Base-by-base conservation (phyloP, 148 eudicot species). In the Selenicereus undatus region DNA sequence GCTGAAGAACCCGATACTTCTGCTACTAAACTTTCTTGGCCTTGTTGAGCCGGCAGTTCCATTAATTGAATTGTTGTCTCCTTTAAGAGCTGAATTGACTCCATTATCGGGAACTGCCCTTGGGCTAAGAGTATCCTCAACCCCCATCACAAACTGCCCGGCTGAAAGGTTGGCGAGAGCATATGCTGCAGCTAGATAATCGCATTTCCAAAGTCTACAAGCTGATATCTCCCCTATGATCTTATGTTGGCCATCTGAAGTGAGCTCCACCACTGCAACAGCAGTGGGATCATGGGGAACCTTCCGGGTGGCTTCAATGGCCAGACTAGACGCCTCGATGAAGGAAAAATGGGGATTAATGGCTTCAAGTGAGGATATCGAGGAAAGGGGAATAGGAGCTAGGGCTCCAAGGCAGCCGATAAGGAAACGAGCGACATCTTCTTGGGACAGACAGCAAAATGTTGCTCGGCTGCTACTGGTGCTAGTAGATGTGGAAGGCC, bases 131-230 rank as follows among this genome's bases (percentile, higher is more conserved):
- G 89, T 87, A 80, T 96, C 99, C 81, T 96, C 98, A 30, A 96
- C 98, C 20, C 99, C 99, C 92, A 90, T 93, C 52, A 96, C 98
- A 76, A 96, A 96, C 82, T 96, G 98, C 12, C 95, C 98, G 0
- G 95, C 95, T 29, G 99, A 88, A 75, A 94, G 91, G 83, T 92
- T 92, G 54, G 97, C 97, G 39, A 96, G 82, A 27, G 99, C 99
- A 83, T 97, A 96, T 9, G 98, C 93, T 30, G 99, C 97, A 27
- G 93, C 93, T 64, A 88, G 78, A 82, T 93, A 88, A 85, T 96
- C 97, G 69, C 97, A 96, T 78, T 86, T 96, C 99, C 99, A 93
- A 11, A 96, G 86, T 77, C 90, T 92, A 65, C 93, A 88, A 13
- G 95, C 93, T 8, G 99, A 96, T 17, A 96, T 94, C 78, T 96